These are phyloP conservation scores for Emergomyces pasteurianus DNA, from an alignment of 2,329 filamentous ascomycete species.

Conservation along the genomic window DNA sequence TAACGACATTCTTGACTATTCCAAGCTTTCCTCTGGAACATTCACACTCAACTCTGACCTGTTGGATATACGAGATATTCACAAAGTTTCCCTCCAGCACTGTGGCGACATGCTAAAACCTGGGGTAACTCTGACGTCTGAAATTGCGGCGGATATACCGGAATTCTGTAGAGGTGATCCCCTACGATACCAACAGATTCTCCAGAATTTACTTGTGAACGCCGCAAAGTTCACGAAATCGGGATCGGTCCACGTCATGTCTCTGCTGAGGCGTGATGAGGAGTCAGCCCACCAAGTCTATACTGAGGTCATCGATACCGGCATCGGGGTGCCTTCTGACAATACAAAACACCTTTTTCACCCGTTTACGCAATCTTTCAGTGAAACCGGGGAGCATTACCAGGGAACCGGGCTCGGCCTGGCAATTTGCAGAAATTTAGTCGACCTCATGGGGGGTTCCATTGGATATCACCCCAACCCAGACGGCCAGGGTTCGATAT, in stretches of 20 bases:
- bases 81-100: conserved; percentile 40
- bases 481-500: conserved; percentile 37
- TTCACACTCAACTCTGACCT: conserved; percentile 46
- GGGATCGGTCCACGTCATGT: conserved; percentile 39
- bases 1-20: conserved; percentile 57
- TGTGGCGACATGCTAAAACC: conserved; percentile 37
- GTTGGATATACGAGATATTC: conserved; percentile 35
- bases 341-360: conserved; percentile 40
- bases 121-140: conserved; percentile 35
- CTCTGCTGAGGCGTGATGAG: conserved; percentile 31
- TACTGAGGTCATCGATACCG: conserved; percentile 43
- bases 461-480: conserved; percentile 37
- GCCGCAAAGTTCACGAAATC: conserved; percentile 51
- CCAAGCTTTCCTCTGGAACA: conserved; percentile 48
- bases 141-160: conserved; percentile 38
- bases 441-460: conserved; percentile 45
- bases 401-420: conserved; percentile 47
- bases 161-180: conserved; percentile 44
- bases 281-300: conserved; percentile 31
- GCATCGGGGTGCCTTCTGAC: conserved; percentile 40
- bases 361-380: conserved; percentile 45
- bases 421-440: conserved; percentile 46
- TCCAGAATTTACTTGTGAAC: conserved; percentile 52
- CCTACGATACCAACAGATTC: conserved; percentile 48
- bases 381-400: conserved; percentile 38